These are phyloP conservation scores for Dissophora globulifera DNA, from an alignment of 192 early-diverging fungal genomes.

Conservation along the genomic window DNA sequence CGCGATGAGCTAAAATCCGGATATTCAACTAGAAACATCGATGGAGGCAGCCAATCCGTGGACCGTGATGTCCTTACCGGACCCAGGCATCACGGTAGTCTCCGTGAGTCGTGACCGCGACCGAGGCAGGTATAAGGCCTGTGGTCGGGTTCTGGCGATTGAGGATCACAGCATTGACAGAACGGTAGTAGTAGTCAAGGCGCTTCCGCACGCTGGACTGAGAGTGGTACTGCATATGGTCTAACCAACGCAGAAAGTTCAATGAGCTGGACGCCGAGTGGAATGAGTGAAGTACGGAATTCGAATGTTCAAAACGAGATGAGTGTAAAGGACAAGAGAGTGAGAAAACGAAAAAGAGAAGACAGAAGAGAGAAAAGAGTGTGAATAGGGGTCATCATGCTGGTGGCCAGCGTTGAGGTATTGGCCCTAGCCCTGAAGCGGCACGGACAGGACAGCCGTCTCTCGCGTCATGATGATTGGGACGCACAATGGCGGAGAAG, in stretches of 20 bases:
- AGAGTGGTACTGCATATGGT: slow-evolving; percentile 23
- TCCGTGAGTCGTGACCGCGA: slow-evolving; percentile 87
- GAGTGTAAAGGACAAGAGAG: neutral
- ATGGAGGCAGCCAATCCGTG: too few species aligned
- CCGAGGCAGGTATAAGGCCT: slow-evolving; percentile 89
- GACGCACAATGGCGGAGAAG: too few species aligned
- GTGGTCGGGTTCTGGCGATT: slow-evolving; percentile 80
- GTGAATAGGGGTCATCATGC: too few species aligned
- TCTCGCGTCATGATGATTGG: too few species aligned
- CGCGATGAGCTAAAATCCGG: too few species aligned
- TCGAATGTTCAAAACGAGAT: too few species aligned
- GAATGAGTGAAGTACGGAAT: slow-evolving; percentile 1
- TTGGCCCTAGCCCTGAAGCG: too few species aligned
- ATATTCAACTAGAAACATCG: too few species aligned
- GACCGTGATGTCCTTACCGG: slow-evolving; percentile 55
- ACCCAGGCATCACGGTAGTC: slow-evolving; percentile 91
- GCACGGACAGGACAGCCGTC: too few species aligned
- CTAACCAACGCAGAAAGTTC: neutral
- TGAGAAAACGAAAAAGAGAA: neutral
- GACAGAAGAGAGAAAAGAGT: neutral
- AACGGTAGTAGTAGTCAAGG: slow-evolving; percentile 81
- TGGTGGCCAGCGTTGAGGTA: too few species aligned
- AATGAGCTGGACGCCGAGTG: neutral
- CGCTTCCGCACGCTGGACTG: slow-evolving; percentile 46
- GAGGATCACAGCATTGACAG: slow-evolving; percentile 78